Conservation (phyloP, 2,329 filamentous ascomycete genomes). For the Talaromyces sp. region DNA sequence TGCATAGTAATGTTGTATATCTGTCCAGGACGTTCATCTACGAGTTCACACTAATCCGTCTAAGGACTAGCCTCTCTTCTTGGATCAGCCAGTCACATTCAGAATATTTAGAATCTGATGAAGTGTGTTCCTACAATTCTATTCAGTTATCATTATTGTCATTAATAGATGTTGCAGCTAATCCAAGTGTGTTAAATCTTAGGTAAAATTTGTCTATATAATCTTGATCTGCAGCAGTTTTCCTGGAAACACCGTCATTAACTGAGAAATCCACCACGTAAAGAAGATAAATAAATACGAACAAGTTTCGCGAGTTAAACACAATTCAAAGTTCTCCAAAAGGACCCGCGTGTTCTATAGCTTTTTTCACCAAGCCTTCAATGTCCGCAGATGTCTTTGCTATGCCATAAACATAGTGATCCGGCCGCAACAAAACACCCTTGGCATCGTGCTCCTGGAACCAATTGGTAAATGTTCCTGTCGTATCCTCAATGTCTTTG, state of each 20-base stretch:
- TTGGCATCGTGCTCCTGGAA: neutral
- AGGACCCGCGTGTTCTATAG: neutral
- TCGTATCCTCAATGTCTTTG: neutral
- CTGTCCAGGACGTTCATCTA: neutral
- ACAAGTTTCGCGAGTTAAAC: neutral
- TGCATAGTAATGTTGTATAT: too few relatives aligned
- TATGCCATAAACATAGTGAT: constrained; percentile 1
- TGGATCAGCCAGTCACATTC: neutral
- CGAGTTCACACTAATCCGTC: neutral
- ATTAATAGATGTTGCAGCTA: neutral
- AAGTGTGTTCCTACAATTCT: neutral
- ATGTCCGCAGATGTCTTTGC: neutral
- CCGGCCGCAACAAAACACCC: constrained; percentile 1
- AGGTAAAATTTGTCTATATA: neutral
- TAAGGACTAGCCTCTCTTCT: neutral
- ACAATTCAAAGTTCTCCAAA: neutral
- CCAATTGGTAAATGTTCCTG: neutral
- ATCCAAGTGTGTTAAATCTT: neutral
- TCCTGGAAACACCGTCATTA: neutral
- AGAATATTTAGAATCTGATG: neutral
- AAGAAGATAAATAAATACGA: neutral
- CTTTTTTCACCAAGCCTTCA: neutral
- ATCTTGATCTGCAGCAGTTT: neutral
- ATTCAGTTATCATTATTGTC: neutral
- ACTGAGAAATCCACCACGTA: neutral